Evolutionary conservation across 1,284 basidiomycete species (phyloP).

Genomic region (Rhodotorula sp.): DNA sequence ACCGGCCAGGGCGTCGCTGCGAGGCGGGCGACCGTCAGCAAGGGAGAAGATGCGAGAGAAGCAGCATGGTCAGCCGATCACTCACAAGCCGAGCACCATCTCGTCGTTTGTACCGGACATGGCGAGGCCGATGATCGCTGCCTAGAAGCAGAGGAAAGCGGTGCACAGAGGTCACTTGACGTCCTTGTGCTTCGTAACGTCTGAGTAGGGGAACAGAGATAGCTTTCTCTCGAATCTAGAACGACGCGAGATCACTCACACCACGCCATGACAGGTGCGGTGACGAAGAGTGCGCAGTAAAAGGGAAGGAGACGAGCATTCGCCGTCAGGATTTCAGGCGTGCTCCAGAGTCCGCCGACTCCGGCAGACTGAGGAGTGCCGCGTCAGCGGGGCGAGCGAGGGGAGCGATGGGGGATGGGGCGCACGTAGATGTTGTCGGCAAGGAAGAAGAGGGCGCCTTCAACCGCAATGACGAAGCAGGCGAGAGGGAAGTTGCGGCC

Average conservation of each 20-base stretch:
- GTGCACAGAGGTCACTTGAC: constrained; percentile 22
- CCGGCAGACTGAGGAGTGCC: not conserved
- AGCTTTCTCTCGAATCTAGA: not conserved
- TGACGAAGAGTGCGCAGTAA: constrained; percentile 10
- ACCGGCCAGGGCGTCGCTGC: constrained; percentile 21
- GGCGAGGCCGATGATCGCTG: constrained; percentile 7
- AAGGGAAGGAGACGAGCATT: constrained; percentile 18
- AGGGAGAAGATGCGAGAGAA: no score
- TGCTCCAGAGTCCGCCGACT: constrained; percentile 7
- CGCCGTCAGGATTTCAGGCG: constrained; percentile 3
- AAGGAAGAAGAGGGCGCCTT: constrained; percentile 25
- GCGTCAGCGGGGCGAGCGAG: not conserved
- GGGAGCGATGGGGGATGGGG: no score
- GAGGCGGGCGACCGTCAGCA: no score
- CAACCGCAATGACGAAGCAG: constrained; percentile 20
- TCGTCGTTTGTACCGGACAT: not conserved
- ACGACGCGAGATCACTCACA: constrained; percentile 4
- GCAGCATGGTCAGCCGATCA: no score
- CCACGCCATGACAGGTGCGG: constrained; percentile 9
- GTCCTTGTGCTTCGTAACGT: constrained; percentile 13
- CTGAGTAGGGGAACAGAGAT: not conserved
- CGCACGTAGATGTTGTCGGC: constrained; percentile 25
- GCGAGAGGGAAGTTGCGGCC: constrained; percentile 21
- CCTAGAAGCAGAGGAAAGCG: constrained; percentile 17
- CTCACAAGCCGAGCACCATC: no score